phyloP scores from a whole-genome alignment of 176 grass and related monocot genomes.

The Carex myosuroides region DNA sequence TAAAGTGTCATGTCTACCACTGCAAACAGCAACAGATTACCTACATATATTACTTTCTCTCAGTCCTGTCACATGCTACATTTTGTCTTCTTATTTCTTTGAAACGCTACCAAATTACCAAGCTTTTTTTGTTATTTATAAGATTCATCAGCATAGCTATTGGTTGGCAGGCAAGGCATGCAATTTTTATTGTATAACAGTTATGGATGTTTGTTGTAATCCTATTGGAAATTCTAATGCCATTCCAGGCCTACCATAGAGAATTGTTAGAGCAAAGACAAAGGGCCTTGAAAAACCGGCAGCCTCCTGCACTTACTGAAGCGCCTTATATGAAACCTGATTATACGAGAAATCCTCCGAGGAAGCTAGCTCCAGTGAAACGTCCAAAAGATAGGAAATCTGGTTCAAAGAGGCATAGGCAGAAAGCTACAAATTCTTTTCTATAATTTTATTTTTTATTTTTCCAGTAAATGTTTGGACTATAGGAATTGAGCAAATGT shows the following conservation, averaged over 20 bases:
- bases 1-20: background rate
- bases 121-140: background rate
- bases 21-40: background rate
- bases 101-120: background rate
- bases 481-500: constrained; percentile 14
- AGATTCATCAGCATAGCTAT: background rate
- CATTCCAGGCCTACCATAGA: constrained; percentile 74
- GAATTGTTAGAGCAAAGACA: constrained; percentile 64
- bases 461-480: constrained; percentile 27
- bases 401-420: constrained; percentile 41
- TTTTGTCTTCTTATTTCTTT: background rate
- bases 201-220: background rate
- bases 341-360: constrained; percentile 30
- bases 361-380: constrained; percentile 39
- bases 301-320: constrained; percentile 14
- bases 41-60: background rate
- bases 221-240: constrained; percentile 6
- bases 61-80: background rate
- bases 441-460: constrained; percentile 35
- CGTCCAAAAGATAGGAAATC: constrained; percentile 53
- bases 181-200: background rate
- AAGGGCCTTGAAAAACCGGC: constrained; percentile 29
- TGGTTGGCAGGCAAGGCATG: background rate
- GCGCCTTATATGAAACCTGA: constrained; percentile 32
- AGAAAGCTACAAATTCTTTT: constrained; percentile 26